Base-by-base conservation (phyloP, 352 stramenopile species). In the Blastocystis sp. region DNA sequence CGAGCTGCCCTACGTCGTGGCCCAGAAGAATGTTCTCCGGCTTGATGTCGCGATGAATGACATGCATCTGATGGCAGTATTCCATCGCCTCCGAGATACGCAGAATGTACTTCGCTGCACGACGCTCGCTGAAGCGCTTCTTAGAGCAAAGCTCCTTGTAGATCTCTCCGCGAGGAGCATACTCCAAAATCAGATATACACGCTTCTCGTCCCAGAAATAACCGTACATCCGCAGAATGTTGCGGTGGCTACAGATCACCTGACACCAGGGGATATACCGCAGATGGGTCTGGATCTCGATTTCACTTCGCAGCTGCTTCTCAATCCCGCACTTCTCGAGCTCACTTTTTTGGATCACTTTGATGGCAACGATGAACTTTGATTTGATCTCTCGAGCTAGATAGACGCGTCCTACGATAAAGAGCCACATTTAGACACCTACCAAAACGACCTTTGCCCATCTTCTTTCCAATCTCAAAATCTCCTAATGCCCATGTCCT, bases 21-120 rank as follows among this genome's bases (percentile, higher is more conserved):
- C 96, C 97, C 6, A 99, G 90, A 18, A 99, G 92, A 62, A 99
- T 92, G 91, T 99, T 99, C 92, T 99, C 97, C 0, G 97, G 96
- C 92, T 99, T 99, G 91, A 99, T 99, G 90, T 99, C 97, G 63
- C 97, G 93, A 91, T 99, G 97, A 91, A 99, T 99, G 16, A 99
- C 96, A 91, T 99, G 96, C 91, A 99, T 99, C 73, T 92, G 94
- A 93, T 99, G 98, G 93, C 98, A 99, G 92, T 99, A 99, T 16
- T 95, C 91, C 20, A 99, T 92, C 16, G 97, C 97, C 70, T 93
- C 92, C 18, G 95, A 93, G 65, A 99, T 93, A 78, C 99, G 95
- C 26, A 95, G 92, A 18, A 99, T 96, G 92, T 99, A 99, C 39
- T 78, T 93, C 16, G 96, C 96, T 26, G 95, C 94, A 65, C 94